Evolutionary conservation across 2,329 filamentous ascomycete genomes (phyloP).

Genomic region (Aureobasidium sp.): DNA sequence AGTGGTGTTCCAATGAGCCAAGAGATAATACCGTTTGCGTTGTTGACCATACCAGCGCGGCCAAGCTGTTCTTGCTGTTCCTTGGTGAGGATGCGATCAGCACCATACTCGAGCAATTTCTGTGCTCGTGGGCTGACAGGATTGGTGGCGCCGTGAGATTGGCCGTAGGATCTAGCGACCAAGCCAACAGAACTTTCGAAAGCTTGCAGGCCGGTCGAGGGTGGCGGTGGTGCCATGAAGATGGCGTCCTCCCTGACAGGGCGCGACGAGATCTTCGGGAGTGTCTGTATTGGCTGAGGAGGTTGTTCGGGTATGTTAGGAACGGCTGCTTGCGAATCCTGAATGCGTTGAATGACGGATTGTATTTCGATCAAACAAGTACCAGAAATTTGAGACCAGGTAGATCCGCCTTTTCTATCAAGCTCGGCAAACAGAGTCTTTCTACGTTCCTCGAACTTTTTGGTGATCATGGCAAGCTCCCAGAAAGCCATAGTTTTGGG

Average conservation of each 20-base stretch:
- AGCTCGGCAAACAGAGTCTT: conserved; percentile 81
- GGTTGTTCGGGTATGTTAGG: conserved; percentile 17
- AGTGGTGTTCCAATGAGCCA: conserved; percentile 44
- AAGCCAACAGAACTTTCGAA: conserved; percentile 36
- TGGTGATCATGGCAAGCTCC: conserved; percentile 76
- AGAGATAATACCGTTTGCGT: conserved; percentile 37
- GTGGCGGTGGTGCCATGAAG: conserved; percentile 29
- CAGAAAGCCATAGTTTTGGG: conserved; percentile 82
- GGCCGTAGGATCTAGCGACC: conserved; percentile 41
- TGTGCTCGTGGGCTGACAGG: conserved; percentile 31
- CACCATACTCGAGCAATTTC: conserved; percentile 23
- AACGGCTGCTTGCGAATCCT: conserved; percentile 31
- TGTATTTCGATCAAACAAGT: conserved; percentile 63
- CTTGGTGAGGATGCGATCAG: conserved; percentile 25
- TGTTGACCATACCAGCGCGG: conserved; percentile 40
- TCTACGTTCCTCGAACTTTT: conserved; percentile 64
- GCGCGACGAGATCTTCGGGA: conserved; percentile 19
- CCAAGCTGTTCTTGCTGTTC: conserved; percentile 47
- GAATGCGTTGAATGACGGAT: conserved; percentile 59
- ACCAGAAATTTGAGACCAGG: conserved; percentile 70
- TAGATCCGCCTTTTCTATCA: conserved; percentile 66
- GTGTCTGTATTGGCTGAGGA: background rate
- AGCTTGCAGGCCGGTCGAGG: conserved; percentile 28
- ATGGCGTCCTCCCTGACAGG: conserved; percentile 42
- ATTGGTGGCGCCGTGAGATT: conserved; percentile 33